phyloP scores from a whole-genome alignment of 306 rosid species.

The Leucaena leucocephala region DNA sequence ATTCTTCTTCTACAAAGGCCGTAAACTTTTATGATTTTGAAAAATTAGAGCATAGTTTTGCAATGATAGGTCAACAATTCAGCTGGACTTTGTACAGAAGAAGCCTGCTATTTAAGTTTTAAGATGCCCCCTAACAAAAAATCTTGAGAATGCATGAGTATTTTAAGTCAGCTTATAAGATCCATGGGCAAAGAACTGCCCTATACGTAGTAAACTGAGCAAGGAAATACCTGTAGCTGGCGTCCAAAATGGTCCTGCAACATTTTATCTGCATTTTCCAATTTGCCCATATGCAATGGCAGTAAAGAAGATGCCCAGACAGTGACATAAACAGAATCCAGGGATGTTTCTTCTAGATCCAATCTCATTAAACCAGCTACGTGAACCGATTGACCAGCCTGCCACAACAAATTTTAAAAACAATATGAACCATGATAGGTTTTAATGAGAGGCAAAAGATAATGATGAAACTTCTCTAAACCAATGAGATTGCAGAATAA shows the following conservation, averaged over 20 bases:
- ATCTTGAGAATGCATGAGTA: background rate
- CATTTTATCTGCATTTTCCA: conserved; percentile 69
- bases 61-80: conserved; percentile 21
- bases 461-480: background rate
- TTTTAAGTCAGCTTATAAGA: background rate
- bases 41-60: background rate
- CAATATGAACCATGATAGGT: conserved; percentile 17
- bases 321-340: conserved; percentile 71
- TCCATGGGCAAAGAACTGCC: conserved; percentile 6
- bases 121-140: background rate
- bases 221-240: conserved; percentile 81
- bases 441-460: conserved; percentile 5
- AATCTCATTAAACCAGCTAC: conserved; percentile 92
- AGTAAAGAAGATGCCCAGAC: conserved; percentile 94
- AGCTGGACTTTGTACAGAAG: conserved; percentile 12
- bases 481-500: conserved; percentile 2
- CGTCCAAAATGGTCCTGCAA: conserved; percentile 77
- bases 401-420: conserved; percentile 36
- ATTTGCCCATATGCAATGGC: conserved; percentile 92
- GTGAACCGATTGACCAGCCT: conserved; percentile 89
- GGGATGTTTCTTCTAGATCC: conserved; percentile 75
- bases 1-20: background rate
- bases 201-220: background rate
- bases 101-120: background rate
- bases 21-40: background rate